Percentiles rank a stretch among this genome's conserved stretches.
Evolutionary conservation across 139 green algal species (phyloP).

Genomic region (Diplosphaera chodatii): DNA sequence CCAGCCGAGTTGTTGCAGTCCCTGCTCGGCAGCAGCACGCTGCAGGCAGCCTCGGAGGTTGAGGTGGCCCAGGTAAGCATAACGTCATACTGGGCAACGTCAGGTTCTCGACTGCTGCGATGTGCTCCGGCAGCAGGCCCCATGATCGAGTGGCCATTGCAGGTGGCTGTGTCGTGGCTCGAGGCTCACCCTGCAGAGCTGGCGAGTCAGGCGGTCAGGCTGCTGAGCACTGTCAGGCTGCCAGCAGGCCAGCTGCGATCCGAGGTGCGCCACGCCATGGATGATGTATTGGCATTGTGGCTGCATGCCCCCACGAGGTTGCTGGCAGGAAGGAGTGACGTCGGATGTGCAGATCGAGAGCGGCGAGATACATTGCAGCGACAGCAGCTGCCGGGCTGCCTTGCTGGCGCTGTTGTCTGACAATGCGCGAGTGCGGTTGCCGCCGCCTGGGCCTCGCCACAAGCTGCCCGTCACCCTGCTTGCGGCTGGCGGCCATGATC

Average conservation of each 20-base stretch:
- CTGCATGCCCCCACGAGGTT: too few species aligned
- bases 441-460: not conserved
- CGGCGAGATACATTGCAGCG: not conserved
- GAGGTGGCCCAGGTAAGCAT: not conserved
- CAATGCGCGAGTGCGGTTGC: not conserved
- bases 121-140: too few species aligned
- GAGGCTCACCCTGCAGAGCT: not conserved
- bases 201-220: not conserved
- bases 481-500: constrained; percentile 13
- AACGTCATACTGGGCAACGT: too few species aligned
- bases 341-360: not conserved
- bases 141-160: too few species aligned
- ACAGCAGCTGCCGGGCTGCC: not conserved
- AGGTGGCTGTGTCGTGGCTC: not conserved
- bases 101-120: too few species aligned
- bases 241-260: not conserved
- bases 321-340: too few species aligned
- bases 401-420: not conserved
- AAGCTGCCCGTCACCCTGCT: constrained; percentile 1
- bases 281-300: not conserved
- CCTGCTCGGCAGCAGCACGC: constrained; percentile 1
- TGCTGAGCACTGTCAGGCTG: constrained; percentile 1
- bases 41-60: not conserved
- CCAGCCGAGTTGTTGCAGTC: not conserved
- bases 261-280: not conserved